phyloP scores from a whole-genome alignment of 352 stramenopile genomes.

The Phytopythium kandeliae region DNA sequence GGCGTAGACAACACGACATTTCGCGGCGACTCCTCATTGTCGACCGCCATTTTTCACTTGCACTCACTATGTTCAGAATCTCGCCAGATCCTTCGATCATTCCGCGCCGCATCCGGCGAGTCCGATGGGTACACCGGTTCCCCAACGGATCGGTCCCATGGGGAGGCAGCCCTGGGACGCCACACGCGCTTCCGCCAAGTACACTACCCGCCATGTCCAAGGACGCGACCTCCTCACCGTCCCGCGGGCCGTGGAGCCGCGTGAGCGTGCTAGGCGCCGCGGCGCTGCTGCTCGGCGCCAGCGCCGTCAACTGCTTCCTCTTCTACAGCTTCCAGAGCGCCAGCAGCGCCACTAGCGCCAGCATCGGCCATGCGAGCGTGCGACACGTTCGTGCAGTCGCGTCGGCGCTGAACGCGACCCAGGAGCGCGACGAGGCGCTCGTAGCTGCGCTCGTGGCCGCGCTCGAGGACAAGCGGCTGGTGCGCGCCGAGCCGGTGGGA shows the following conservation, averaged over 20 bases:
- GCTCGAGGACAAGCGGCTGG: background rate
- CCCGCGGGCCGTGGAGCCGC: slow-evolving; percentile 1
- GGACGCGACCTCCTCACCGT: background rate
- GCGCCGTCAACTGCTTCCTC: background rate
- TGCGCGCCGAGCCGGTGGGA: too few species aligned
- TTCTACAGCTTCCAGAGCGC: slow-evolving; percentile 1
- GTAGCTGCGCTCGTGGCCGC: slow-evolving; percentile 2
- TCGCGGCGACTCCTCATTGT: background rate
- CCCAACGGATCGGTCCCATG: too few species aligned
- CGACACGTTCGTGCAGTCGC: too few species aligned
- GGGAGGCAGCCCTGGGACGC: too few species aligned
- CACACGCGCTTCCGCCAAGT: too few species aligned
- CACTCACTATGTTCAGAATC: too few species aligned
- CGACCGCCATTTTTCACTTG: background rate
- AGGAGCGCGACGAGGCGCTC: slow-evolving; percentile 1
- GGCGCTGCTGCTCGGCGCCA: slow-evolving; percentile 15
- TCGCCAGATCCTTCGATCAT: too few species aligned
- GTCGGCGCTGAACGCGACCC: too few species aligned
- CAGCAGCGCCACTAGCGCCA: background rate
- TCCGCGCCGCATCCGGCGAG: too few species aligned
- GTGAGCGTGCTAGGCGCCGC: slow-evolving; percentile 1
- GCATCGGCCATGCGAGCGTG: too few species aligned
- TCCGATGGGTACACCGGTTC: too few species aligned
- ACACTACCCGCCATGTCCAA: too few species aligned
- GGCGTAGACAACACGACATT: background rate